Conservation (phyloP, 78 protist species). For the Dictyostelium capitatum region DNA sequence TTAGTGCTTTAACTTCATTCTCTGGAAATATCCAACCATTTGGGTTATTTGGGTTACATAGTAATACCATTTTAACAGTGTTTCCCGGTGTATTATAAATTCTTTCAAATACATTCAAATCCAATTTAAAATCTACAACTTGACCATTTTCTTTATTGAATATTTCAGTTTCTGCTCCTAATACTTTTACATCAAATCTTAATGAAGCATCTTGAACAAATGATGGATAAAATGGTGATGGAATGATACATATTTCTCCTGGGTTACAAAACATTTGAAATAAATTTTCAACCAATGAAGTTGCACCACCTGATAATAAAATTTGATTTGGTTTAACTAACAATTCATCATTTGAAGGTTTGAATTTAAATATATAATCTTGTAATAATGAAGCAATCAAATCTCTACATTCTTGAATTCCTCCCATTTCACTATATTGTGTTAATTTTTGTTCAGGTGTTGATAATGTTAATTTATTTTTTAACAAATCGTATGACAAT, state of each 20-base stretch:
- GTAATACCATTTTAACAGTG: constrained; percentile 25
- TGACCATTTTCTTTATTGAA: neutral
- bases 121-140: neutral
- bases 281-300: constrained; percentile 35
- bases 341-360: neutral
- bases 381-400: constrained; percentile 16
- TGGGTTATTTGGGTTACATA: constrained; percentile 79
- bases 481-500: constrained; percentile 25
- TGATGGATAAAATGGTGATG: constrained; percentile 70
- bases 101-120: constrained; percentile 13
- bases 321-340: neutral
- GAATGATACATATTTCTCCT: constrained; percentile 35
- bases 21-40: constrained; percentile 28
- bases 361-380: neutral
- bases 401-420: constrained; percentile 15
- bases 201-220: constrained; percentile 35
- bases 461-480: neutral
- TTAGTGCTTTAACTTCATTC: neutral
- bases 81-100: neutral
- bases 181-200: constrained; percentile 20
- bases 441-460: neutral
- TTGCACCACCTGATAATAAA: constrained; percentile 25
- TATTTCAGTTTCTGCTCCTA: constrained; percentile 1
- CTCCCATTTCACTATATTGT: constrained; percentile 45
- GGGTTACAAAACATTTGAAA: constrained; percentile 27